Percentiles rank a stretch among this genome's conserved stretches.
These are phyloP conservation scores for Wickerhamomyces mucosus DNA, from an alignment of 805 yeast species.

Conservation along the genomic window DNA sequence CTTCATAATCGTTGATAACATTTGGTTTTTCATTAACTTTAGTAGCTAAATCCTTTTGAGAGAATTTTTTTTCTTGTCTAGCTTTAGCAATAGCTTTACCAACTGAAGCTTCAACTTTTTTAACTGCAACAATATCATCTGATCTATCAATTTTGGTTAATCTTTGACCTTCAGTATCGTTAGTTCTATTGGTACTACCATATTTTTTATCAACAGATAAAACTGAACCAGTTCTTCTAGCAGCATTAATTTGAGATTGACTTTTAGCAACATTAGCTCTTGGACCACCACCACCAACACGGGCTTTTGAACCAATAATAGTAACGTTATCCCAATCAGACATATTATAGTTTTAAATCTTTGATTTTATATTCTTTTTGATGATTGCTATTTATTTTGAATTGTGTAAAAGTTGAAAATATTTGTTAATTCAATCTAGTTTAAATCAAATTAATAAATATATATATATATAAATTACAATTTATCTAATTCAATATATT, in stretches of 20 bases:
- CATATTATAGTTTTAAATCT: slow-evolving; percentile 18
- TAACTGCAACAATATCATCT: slow-evolving; percentile 87
- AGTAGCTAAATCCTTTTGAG: slow-evolving; percentile 96
- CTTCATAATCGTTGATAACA: slow-evolving; percentile 91
- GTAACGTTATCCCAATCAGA: slow-evolving; percentile 92
- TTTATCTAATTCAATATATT: too few species aligned
- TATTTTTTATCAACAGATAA: slow-evolving; percentile 91
- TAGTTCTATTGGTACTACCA: slow-evolving; percentile 48
- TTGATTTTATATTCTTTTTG: too few species aligned
- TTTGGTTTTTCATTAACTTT: slow-evolving; percentile 93
- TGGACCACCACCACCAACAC: slow-evolving; percentile 85
- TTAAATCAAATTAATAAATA: too few species aligned
- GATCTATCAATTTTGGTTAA: slow-evolving; percentile 88
- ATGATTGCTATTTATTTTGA: too few species aligned
- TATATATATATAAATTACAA: too few species aligned
- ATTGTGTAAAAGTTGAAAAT: too few species aligned
- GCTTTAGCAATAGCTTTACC: slow-evolving; percentile 83
- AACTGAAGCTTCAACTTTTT: slow-evolving; percentile 74
- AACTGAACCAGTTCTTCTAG: slow-evolving; percentile 86
- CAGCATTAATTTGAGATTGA: slow-evolving; percentile 75
- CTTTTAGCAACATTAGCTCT: slow-evolving; percentile 76
- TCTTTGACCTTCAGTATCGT: slow-evolving; percentile 89
- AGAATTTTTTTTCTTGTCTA: slow-evolving; percentile 77
- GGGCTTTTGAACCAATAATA: slow-evolving; percentile 79
- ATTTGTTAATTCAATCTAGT: too few species aligned